Base-by-base conservation (phyloP, 768 basidiomycete species). In the Trametes elegans region DNA sequence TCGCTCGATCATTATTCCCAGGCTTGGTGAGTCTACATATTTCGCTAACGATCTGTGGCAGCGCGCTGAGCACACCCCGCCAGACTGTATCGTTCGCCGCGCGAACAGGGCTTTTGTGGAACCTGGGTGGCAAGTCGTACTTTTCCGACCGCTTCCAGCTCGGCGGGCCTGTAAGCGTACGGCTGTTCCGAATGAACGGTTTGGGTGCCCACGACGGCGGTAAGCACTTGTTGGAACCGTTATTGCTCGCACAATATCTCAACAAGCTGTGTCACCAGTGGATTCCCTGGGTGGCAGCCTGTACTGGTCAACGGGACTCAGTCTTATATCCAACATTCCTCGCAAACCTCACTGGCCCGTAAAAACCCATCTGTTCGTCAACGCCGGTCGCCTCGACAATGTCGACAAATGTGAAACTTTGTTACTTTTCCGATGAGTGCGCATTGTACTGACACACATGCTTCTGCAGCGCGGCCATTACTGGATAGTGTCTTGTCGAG, bases 121-220 rank as follows among this genome's bases (percentile, higher is more conserved):
- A 85, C 42, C 68, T 96, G 7, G 72, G 74, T 10, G 71, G 75
- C 10, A 70, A 75, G 11, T 77, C 80, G 7, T 78, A 84, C 21
- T 88, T 91, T 63, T 78, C 84, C 1, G 97, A 99, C 71, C 83
- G 93, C 5, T 93, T 93, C 69, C 94, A 96, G 60, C 79, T 98
- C 0, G 97, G 97, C 23, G 97, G 97, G 0, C 94, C 97, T 0
- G 81, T 87, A 7, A 91, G 84, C 49, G 77, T 98, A 0, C 77
- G 97, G 5, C 81, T 83, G 46, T 95, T 96, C 71, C 79, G 79
- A 39, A 74, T 77, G 6, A 91, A 90, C 64, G 76, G 84, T 3
- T 75, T 97, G 73, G 94, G 94, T 5, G 86, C 88, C 0, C 78
- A 77, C 19, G 91, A 94, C 57, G 81, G 83, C 16, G 64, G 91